Evolutionary conservation across 768 basidiomycete species (phyloP).

Genomic region (Clavulina sp.): DNA sequence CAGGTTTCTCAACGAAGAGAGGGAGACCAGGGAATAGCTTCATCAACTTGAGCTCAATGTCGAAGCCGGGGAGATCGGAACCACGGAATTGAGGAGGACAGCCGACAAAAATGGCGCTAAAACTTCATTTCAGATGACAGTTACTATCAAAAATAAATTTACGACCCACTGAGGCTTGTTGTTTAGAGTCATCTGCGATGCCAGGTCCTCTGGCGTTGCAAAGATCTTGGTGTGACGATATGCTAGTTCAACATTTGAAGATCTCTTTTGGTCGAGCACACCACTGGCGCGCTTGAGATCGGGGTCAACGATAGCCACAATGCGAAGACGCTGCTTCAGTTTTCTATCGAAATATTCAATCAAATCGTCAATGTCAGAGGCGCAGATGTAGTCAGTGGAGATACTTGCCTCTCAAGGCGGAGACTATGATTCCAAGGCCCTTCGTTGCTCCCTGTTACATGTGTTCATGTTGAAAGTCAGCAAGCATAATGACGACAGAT

Average conservation of each 20-base stretch:
- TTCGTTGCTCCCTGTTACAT: constrained; percentile 53
- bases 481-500: not conserved
- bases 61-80: constrained; percentile 49
- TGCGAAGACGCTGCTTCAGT: constrained; percentile 88
- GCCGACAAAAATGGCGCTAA: constrained; percentile 75
- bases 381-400: constrained; percentile 17
- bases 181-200: constrained; percentile 39
- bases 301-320: constrained; percentile 88
- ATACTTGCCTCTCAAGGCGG: constrained; percentile 59
- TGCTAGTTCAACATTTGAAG: too few species aligned
- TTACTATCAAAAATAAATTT: too few species aligned
- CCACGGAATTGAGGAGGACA: constrained; percentile 91
- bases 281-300: constrained; percentile 61
- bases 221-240: too few species aligned
- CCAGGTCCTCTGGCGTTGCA: too few species aligned
- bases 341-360: constrained; percentile 34
- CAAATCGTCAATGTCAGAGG: not conserved
- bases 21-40: constrained; percentile 75
- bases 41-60: constrained; percentile 76
- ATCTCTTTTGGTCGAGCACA: constrained; percentile 71
- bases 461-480: not conserved
- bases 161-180: too few species aligned
- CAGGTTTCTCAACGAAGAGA: constrained; percentile 84
- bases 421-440: constrained; percentile 90
- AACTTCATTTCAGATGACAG: too few species aligned